Evolutionary conservation across 495 filamentous ascomycete genomes (phyloP), one percentile per base, ranked within the genome.

Genomic region (Neurospora tetraspora): DNA sequence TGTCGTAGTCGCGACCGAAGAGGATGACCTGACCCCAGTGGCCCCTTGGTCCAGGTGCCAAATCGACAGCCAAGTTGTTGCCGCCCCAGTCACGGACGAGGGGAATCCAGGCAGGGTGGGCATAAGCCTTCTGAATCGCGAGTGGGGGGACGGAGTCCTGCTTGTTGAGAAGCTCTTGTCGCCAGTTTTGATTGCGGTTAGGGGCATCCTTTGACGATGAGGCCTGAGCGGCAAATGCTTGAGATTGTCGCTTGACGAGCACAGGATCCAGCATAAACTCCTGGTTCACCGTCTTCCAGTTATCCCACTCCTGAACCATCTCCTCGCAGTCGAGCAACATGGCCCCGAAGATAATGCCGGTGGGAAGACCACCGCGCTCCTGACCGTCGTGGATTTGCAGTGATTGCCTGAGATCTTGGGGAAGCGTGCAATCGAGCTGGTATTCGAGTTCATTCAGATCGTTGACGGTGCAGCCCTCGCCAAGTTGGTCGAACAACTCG

Each of bases 241-340:
- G 53, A 65, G 53, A 65, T 34, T 65, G 53, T 31, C 53, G 53
- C 68, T 87, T 86, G 70, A 65, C 23, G 39, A 83, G 83, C 69
- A 87, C 82, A 14, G 86, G 76, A 69, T 86, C 82, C 23, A 86
- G 85, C 61, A 98, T 85, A 77, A 91, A 97, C 78, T 98, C 93
- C 70, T 92, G 89, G 80, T 97, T 96, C 73, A 99, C 96, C 72
- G 88, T 89, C 75, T 91, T 90, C 96, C 96, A 99, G 78, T 97
- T 97, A 74, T 91, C 91, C 92, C 96, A 98, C 81, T 99, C 96
- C 81, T 97, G 92, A 8, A 98, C 90, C 70, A 99, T 97, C 80
- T 99, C 96, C 80, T 99, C 96, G 80, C 96, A 99, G 78, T 99
- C 96, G 65, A 99, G 87, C 61, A 98, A 85, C 96, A 99, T 99